phyloP scores from a whole-genome alignment of 2,329 filamentous ascomycete species.

The Pseudocercospora vitis region DNA sequence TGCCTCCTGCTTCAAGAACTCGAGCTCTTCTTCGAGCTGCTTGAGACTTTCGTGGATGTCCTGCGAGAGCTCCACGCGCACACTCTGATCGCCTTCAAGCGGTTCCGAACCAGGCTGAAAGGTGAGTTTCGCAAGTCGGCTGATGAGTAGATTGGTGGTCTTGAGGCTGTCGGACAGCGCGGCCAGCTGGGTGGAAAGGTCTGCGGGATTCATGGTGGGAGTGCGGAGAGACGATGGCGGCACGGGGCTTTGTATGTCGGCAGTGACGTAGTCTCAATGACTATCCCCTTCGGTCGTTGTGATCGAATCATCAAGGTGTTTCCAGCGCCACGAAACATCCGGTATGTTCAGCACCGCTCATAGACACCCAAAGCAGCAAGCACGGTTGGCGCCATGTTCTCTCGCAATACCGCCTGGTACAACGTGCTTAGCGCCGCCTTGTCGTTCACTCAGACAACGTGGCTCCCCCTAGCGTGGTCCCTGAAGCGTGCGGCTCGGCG shows the following conservation, averaged over 20 bases:
- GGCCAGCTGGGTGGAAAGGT: slow-evolving; percentile 30
- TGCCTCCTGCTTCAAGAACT: slow-evolving; percentile 75
- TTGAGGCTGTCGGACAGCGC: slow-evolving; percentile 55
- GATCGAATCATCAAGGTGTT: not conserved
- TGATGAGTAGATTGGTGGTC: slow-evolving; percentile 55
- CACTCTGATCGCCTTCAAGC: slow-evolving; percentile 55
- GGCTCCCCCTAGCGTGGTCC: slow-evolving; percentile 8
- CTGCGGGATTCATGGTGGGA: slow-evolving; percentile 27
- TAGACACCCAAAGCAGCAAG: not conserved
- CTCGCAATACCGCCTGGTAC: not conserved
- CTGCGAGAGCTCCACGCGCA: slow-evolving; percentile 69
- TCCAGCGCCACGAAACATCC: too few relatives aligned
- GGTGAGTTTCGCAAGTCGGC: slow-evolving; percentile 59
- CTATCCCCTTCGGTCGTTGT: not conserved
- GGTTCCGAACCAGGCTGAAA: slow-evolving; percentile 63
- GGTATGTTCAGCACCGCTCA: not conserved
- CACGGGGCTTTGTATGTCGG: slow-evolving; percentile 1
- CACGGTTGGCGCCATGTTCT: not conserved
- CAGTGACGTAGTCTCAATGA: slow-evolving; percentile 6
- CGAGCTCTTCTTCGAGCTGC: slow-evolving; percentile 79
- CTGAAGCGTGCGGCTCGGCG: not conserved
- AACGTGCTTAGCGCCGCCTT: not conserved
- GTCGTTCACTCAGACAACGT: slow-evolving; percentile 4
- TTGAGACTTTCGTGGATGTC: slow-evolving; percentile 80
- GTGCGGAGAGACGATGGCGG: not conserved